Conservation (phyloP, 345 rosid genomes). For the Citrus glauca region DNA sequence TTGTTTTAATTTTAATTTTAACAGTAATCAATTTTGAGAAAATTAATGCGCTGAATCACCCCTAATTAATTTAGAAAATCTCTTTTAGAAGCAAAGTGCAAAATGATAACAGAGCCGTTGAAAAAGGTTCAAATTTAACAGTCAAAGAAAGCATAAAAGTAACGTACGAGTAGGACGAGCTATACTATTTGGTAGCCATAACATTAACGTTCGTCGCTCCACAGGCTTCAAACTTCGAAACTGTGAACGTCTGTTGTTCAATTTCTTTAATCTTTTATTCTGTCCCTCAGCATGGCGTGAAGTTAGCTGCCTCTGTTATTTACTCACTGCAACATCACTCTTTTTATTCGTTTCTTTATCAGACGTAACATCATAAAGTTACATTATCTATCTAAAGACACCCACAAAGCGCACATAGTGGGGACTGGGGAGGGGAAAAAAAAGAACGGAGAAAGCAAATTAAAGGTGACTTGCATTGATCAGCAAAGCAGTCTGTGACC, state of each 20-base stretch:
- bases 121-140: not conserved
- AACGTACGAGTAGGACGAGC: not conserved
- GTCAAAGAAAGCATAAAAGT: not conserved
- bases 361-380: not conserved
- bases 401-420: not conserved
- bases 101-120: not conserved
- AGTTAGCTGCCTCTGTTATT: not conserved
- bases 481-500: not conserved
- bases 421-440: too few relatives aligned
- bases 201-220: not conserved
- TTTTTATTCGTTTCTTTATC: not conserved
- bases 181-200: not conserved
- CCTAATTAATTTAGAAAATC: not conserved
- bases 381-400: not conserved
- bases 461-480: not conserved
- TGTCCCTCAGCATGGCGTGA: not conserved
- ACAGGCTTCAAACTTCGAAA: constrained; percentile 4
- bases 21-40: too few relatives aligned
- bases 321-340: not conserved
- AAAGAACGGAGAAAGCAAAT: not conserved
- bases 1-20: not conserved
- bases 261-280: not conserved
- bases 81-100: too few relatives aligned
- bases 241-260: not conserved
- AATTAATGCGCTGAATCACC: not conserved